These are phyloP conservation scores for Pleurozium schreberi DNA, from an alignment of 225 moss, liverwort and hornwort species.

Conservation along the genomic window DNA sequence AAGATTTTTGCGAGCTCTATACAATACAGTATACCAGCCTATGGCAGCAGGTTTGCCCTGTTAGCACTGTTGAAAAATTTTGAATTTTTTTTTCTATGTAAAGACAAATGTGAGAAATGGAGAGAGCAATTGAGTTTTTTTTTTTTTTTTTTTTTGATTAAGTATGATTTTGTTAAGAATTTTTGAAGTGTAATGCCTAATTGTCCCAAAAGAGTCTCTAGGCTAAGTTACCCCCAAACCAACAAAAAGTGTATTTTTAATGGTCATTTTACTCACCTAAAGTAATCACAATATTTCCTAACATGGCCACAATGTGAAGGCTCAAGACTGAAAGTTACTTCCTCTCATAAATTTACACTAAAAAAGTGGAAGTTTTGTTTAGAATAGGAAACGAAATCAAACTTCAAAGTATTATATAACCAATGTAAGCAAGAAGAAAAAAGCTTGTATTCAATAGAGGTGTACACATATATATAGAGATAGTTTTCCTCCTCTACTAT, in stretches of 20 bases:
- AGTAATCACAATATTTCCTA: not conserved
- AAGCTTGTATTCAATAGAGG: no score
- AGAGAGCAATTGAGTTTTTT: no score
- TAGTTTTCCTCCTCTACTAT: no score
- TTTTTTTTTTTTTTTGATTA: no score
- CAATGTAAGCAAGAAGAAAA: no score
- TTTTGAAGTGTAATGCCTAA: not conserved
- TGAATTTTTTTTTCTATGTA: not conserved
- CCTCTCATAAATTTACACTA: not conserved
- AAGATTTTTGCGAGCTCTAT: not conserved
- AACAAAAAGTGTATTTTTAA: not conserved
- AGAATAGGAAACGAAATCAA: no score
- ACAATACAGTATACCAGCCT: not conserved
- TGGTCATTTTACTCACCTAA: no score
- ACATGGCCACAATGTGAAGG: not conserved
- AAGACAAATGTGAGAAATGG: no score
- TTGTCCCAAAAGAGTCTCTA: accelerated
- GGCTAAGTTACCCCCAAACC: not conserved
- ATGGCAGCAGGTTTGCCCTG: not conserved
- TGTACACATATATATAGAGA: no score
- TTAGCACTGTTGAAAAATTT: not conserved
- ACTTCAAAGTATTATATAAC: no score
- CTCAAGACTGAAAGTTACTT: no score
- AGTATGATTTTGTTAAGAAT: not conserved
- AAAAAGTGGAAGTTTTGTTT: not conserved